Evolutionary conservation across 345 rosid species (phyloP), one percentile per base, ranked within the genome.

Genomic region (Populus pruinosa): DNA sequence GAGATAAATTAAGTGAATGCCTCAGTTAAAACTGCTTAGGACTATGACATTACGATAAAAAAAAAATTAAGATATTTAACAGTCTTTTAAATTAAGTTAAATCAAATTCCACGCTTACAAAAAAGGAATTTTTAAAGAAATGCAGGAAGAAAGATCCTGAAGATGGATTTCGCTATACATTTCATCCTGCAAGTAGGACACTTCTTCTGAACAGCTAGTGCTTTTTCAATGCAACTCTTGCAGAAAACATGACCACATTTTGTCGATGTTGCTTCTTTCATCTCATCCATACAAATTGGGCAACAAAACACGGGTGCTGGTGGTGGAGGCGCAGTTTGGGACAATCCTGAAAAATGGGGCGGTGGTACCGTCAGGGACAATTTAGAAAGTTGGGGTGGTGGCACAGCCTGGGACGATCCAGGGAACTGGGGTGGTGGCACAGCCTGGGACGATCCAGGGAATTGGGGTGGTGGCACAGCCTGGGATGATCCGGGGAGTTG

Each of bases 241-340:
- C 86, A 80, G 81, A 80, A 83, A 13, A 83, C 69, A 63, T 83
- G 86, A 38, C 86, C 86, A 29, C 84, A 81, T 63, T 73, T 84
- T 9, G 86, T 84, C 35, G 86, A 61, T 44, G 81, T 81, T 62
- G 77, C 80, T 47, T 78, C 73, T 4, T 1, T 50, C 17, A 84
- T n/a, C 11, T 78, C 70, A 10, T 78, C 79, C 56, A 74, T 59
- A 66, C 86, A 80, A 29, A 84, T 84, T 1, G 84, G 77, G 33
- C 86, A 84, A 25, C 71, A 27, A 35, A 29, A 65, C 11, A 21
- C n/a, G 2, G 23, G 21, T 31, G 69, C 64, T 7, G 29, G 5
- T 10, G 29, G 29, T 0, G 29, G 29, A 3, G 63, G 29, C 13
- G 11, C 63, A 9, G 29, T 1, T 27, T 59, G 6, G 63, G 63